phyloP scores from a whole-genome alignment of 495 filamentous ascomycete genomes.

The Penicillium manginii region DNA sequence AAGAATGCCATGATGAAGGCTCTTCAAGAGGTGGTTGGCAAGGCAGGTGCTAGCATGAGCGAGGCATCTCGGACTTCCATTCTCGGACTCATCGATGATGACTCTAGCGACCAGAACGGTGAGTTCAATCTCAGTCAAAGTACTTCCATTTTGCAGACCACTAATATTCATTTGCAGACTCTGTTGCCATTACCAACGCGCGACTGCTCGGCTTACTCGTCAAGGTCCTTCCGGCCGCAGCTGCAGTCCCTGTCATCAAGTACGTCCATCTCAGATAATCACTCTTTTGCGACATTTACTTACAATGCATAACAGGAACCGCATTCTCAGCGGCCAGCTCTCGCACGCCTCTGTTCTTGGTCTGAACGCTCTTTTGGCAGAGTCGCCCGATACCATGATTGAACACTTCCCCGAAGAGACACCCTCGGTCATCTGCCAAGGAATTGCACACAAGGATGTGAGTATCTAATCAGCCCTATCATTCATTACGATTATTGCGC shows the following conservation, averaged over 20 bases:
- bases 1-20: conserved; percentile 97
- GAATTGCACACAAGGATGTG: conserved; percentile 75
- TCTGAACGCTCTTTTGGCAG: conserved; percentile 84
- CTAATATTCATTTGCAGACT: conserved; percentile 38
- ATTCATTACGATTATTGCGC: background rate
- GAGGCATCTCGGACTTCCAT: conserved; percentile 82
- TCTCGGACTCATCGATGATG: conserved; percentile 83
- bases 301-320: conserved; percentile 49
- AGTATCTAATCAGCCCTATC: conserved; percentile 21
- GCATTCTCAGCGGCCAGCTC: conserved; percentile 73
- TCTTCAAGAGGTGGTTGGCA: conserved; percentile 92
- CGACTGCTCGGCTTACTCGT: conserved; percentile 86
- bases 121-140: conserved; percentile 22
- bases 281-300: conserved; percentile 4
- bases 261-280: conserved; percentile 29
- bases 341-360: conserved; percentile 73
- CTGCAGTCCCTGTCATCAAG: conserved; percentile 72
- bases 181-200: conserved; percentile 85
- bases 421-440: conserved; percentile 74
- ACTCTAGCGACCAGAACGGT: conserved; percentile 72
- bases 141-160: conserved; percentile 5
- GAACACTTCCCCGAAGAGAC: conserved; percentile 72
- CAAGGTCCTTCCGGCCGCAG: conserved; percentile 73
- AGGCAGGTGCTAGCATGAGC: conserved; percentile 92
- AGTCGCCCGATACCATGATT: conserved; percentile 70